These are phyloP conservation scores for Tardiomyces blankii DNA, from an alignment of 1,139 yeast species.

Conservation along the genomic window DNA sequence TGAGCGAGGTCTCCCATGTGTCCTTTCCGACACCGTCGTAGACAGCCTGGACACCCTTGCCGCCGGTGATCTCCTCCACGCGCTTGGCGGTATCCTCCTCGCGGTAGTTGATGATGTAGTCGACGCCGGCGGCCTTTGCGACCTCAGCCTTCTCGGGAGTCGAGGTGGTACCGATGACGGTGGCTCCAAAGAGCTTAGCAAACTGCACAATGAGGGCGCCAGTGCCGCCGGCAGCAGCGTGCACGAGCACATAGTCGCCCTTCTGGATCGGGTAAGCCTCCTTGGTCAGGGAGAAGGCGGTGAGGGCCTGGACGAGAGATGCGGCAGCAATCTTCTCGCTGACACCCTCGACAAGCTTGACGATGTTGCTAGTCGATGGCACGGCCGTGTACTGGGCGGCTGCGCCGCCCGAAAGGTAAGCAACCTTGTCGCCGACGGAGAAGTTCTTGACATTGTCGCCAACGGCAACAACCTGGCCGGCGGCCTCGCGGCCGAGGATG, in stretches of 20 bases:
- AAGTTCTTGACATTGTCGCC: slow-evolving; percentile 49
- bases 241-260: slow-evolving; percentile 62
- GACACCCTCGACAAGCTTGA: slow-evolving; percentile 39
- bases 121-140: slow-evolving; percentile 68
- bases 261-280: slow-evolving; percentile 57
- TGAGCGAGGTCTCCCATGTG: slow-evolving; percentile 55
- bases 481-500: slow-evolving; percentile 73
- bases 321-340: slow-evolving; percentile 49
- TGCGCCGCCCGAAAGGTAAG: slow-evolving; percentile 38
- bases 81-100: slow-evolving; percentile 45
- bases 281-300: slow-evolving; percentile 58
- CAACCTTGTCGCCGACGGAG: slow-evolving; percentile 64
- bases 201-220: slow-evolving; percentile 70
- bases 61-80: slow-evolving; percentile 57
- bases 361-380: slow-evolving; percentile 18
- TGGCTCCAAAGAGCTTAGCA: slow-evolving; percentile 52
- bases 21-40: slow-evolving; percentile 80
- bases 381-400: slow-evolving; percentile 69
- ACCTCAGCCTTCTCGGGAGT: slow-evolving; percentile 38
- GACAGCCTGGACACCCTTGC: slow-evolving; percentile 60
- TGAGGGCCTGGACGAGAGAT: slow-evolving; percentile 57
- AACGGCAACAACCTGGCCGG: slow-evolving; percentile 60
- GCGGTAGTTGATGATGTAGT: slow-evolving; percentile 50
- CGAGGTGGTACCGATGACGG: slow-evolving; percentile 77
- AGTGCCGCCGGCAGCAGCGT: slow-evolving; percentile 96